phyloP scores from a whole-genome alignment of 441 rosid species.

The Rhodomyrtus psidioides region DNA sequence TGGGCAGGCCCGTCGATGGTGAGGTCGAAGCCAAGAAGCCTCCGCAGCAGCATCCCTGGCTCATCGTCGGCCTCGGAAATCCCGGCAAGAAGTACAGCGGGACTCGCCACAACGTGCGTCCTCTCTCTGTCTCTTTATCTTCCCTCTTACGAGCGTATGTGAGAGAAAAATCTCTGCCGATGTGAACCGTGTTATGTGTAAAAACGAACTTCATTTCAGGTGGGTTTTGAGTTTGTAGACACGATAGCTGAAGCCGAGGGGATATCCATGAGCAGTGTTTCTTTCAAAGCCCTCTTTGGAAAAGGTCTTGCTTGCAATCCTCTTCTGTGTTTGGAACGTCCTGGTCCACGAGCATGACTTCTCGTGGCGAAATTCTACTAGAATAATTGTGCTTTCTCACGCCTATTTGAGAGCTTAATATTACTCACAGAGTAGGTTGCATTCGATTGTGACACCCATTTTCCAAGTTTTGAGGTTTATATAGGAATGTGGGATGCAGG shows the following conservation, averaged over 20 bases:
- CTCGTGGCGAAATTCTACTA: background rate
- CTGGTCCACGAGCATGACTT: background rate
- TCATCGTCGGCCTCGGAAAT: slow-evolving; percentile 87
- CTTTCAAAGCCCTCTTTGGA: slow-evolving; percentile 69
- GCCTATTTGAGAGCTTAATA: background rate
- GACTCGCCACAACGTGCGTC: slow-evolving; percentile 78
- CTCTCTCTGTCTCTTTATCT: background rate
- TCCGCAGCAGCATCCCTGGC: slow-evolving; percentile 52
- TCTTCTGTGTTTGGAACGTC: background rate
- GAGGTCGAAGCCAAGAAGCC: slow-evolving; percentile 19
- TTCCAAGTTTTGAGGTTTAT: background rate
- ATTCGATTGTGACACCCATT: background rate
- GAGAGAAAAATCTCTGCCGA: background rate
- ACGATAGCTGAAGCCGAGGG: slow-evolving; percentile 84
- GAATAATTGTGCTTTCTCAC: background rate
- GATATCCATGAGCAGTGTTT: slow-evolving; percentile 52
- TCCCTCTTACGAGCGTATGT: background rate
- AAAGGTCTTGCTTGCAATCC: slow-evolving; percentile 33
- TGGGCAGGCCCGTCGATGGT: background rate
- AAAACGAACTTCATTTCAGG: slow-evolving; percentile 26
- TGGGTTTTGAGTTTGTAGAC: slow-evolving; percentile 87
- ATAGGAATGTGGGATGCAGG: background rate
- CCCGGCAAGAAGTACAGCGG: slow-evolving; percentile 75
- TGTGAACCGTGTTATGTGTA: background rate
- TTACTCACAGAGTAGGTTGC: background rate